phyloP scores from a whole-genome alignment of 805 yeast genomes.

The Wickerhamomyces xylosicus region DNA sequence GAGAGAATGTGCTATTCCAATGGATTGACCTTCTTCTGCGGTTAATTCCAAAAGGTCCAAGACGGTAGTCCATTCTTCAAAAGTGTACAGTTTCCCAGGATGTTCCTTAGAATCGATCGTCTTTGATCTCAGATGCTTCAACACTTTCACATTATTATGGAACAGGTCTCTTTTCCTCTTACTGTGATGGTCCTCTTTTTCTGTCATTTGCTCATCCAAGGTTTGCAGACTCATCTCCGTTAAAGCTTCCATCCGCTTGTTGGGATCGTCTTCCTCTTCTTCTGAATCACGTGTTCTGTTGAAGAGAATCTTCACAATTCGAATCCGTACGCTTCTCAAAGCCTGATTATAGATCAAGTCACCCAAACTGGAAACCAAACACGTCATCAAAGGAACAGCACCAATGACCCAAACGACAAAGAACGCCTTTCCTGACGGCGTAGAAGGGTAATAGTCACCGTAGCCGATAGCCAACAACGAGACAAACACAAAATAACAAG shows the following conservation, averaged over 20 bases:
- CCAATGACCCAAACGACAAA: constrained; percentile 73
- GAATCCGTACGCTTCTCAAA: constrained; percentile 9
- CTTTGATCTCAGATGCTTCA: constrained; percentile 15
- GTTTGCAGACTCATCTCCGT: neutral
- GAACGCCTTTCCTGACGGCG: constrained; percentile 59
- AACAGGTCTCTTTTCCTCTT: constrained; percentile 1
- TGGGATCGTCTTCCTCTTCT: neutral
- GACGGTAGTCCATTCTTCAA: constrained; percentile 41
- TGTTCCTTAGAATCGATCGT: constrained; percentile 7
- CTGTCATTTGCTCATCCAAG: neutral
- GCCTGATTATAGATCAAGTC: constrained; percentile 37
- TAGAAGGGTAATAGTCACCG: constrained; percentile 60
- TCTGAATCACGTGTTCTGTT: neutral
- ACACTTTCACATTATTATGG: constrained; percentile 2
- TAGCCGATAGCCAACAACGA: constrained; percentile 79
- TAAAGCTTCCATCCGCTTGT: neutral
- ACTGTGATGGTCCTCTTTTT: constrained; percentile 1
- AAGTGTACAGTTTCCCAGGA: constrained; percentile 30
- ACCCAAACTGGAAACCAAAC: constrained; percentile 61
- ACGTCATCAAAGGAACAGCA: constrained; percentile 85
- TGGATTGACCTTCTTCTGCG: constrained; percentile 10
- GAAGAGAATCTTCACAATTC: constrained; percentile 4
- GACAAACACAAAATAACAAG: constrained; percentile 67
- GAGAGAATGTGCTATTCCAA: constrained; percentile 18
- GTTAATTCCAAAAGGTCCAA: constrained; percentile 21